phyloP scores from a whole-genome alignment of 1,284 basidiomycete genomes.

The Cerrena zonata region DNA sequence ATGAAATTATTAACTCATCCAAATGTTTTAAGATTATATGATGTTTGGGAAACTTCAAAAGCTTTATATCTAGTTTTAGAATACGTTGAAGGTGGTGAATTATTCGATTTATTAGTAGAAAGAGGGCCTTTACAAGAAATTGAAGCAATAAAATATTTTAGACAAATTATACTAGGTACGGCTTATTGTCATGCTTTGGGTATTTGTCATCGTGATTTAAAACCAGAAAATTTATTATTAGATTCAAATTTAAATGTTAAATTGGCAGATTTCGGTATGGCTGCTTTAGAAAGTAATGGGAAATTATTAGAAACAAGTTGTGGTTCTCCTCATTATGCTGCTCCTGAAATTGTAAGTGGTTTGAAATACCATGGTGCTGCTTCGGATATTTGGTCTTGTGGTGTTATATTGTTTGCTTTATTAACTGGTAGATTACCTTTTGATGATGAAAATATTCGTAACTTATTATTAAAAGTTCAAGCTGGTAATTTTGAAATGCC shows the following conservation, averaged over 20 bases:
- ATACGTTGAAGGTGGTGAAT: slow-evolving; percentile 94
- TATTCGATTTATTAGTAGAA: slow-evolving; percentile 95
- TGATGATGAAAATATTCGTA: slow-evolving; percentile 80
- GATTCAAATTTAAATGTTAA: slow-evolving; percentile 84
- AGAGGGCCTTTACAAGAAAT: slow-evolving; percentile 75
- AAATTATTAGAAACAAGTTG: slow-evolving; percentile 92
- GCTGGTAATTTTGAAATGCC: slow-evolving; percentile 83
- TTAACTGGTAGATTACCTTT: slow-evolving; percentile 85
- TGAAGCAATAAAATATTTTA: slow-evolving; percentile 94
- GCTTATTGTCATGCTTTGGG: slow-evolving; percentile 98
- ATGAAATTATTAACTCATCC: slow-evolving; percentile 99
- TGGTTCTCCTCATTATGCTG: slow-evolving; percentile 96
- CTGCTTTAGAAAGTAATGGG: slow-evolving; percentile 78
- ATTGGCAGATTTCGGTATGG: slow-evolving; percentile 99
- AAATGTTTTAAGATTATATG: slow-evolving; percentile 92
- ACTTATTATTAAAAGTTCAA: slow-evolving; percentile 86
- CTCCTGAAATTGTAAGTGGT: slow-evolving; percentile 95
- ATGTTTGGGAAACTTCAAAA: slow-evolving; percentile 91
- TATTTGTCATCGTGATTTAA: slow-evolving; percentile 97
- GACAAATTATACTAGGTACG: slow-evolving; percentile 93
- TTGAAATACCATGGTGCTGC: slow-evolving; percentile 89
- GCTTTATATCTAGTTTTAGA: slow-evolving; percentile 95
- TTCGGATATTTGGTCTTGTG: slow-evolving; percentile 93
- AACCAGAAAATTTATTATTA: slow-evolving; percentile 95
- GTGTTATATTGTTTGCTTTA: slow-evolving; percentile 84